Evolutionary conservation across 2,329 filamentous ascomycete genomes (phyloP), one percentile per base, ranked within the genome.

Genomic region (Epichloe bromicola): DNA sequence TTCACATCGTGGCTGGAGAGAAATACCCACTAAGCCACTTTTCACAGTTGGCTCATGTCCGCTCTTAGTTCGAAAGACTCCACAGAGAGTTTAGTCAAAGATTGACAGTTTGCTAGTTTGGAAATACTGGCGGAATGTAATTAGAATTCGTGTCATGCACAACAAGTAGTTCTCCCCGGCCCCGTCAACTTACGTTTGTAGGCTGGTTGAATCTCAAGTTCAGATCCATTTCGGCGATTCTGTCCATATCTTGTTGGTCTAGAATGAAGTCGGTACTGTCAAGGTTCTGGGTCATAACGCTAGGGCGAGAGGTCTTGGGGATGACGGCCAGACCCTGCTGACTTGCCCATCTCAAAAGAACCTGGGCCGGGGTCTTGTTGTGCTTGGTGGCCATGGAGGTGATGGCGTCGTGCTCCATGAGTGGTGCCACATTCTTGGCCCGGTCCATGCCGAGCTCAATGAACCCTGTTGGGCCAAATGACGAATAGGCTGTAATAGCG

Each of bases 341-440:
- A 15, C 88, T 94, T 20, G 88, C 81, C 89, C 89, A 95, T 60
- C 88, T 79, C 58, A 95, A 75, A 54, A 95, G 76, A 30, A 95
- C 76, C 76, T 95, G 63, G 7, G 51, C 51, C 19, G 51, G 46
- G 11, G 51, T 52, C 46, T 49, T 52, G 46, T 49, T 52, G 46
- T 87, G 74, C 73, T 86, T 88, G 60, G 75, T 67, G 17, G 87
- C 83, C 55, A 90, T 76, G 47, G 60, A 64, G 59, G 76, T 80
- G 66, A 95, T 74, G 49, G 75, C 68, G 19, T 77, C 69, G 66
- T 88, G 78, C 63, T 89, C 76, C 65, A 94, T 84, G 53, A 94
- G 75, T 49, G 85, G 78, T 14, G 80, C 71, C 30, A 85, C 85
- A 56, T 80, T 73, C 60, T 63, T 67, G 52, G 63, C 65, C 36